These are phyloP conservation scores for Eragrostis curvula DNA, from an alignment of 176 grass and related monocot species.

Conservation along the genomic window DNA sequence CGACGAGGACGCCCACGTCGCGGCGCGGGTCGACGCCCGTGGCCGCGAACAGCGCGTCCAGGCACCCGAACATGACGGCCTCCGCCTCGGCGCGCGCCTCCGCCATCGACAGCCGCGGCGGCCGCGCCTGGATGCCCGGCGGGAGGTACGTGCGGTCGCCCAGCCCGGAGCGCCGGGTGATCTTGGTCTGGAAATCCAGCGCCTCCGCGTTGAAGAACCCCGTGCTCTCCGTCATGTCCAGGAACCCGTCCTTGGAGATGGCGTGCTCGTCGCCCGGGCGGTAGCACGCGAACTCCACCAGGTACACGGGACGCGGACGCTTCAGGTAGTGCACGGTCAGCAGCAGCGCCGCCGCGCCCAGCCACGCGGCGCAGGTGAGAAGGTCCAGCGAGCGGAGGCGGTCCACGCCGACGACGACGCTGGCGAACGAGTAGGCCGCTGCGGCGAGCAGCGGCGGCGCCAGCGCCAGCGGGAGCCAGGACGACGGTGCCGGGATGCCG, in stretches of 20 bases:
- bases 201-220: slow-evolving; percentile 56
- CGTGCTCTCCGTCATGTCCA: slow-evolving; percentile 60
- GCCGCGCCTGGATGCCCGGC: slow-evolving; percentile 59
- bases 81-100: slow-evolving; percentile 74
- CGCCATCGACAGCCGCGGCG: slow-evolving; percentile 59
- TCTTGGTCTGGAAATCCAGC: slow-evolving; percentile 78
- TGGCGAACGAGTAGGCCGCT: slow-evolving; percentile 40
- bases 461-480: slow-evolving; percentile 32
- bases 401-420: slow-evolving; percentile 23
- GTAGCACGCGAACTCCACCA: slow-evolving; percentile 79
- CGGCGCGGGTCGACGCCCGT: slow-evolving; percentile 65
- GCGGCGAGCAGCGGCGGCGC: slow-evolving; percentile 37
- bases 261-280: slow-evolving; percentile 53
- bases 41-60: slow-evolving; percentile 60
- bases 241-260: slow-evolving; percentile 61
- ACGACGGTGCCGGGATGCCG: slow-evolving; percentile 10
- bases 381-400: slow-evolving; percentile 46
- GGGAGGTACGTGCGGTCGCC: slow-evolving; percentile 78
- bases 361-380: slow-evolving; percentile 35
- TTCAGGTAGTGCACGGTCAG: slow-evolving; percentile 47
- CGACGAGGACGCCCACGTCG: slow-evolving; percentile 64
- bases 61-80: slow-evolving; percentile 72
- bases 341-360: slow-evolving; percentile 27
- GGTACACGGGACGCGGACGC: slow-evolving; percentile 66
- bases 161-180: slow-evolving; percentile 62